A percentile compares a stretch with the other conserved stretches of the same genome.
phyloP scores from a whole-genome alignment of 2,329 filamentous ascomycete genomes.

The Dichotomopilus funicola region DNA sequence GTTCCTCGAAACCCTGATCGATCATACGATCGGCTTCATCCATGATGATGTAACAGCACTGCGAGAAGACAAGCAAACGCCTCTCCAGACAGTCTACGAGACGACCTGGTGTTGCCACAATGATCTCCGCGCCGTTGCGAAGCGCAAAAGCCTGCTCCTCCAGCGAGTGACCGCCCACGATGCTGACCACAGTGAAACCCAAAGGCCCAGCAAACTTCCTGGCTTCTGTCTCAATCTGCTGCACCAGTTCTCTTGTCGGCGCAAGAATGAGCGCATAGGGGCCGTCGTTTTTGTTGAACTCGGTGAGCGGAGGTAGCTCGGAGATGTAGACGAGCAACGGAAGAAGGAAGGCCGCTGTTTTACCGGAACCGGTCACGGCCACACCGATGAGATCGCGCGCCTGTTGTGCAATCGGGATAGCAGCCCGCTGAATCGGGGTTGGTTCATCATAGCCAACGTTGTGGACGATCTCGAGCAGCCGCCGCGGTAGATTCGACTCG shows the following conservation, averaged over 20 bases:
- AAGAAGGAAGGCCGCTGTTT: constrained; percentile 90
- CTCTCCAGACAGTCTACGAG: constrained; percentile 95
- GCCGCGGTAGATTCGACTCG: constrained; percentile 73
- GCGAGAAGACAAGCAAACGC: constrained; percentile 81
- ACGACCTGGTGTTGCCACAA: constrained; percentile 97
- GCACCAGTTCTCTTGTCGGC: constrained; percentile 91
- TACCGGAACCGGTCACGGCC: constrained; percentile 95
- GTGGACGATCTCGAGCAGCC: constrained; percentile 73
- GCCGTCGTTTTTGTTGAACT: constrained; percentile 84
- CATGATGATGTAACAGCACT: constrained; percentile 99
- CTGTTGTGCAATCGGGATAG: constrained; percentile 90
- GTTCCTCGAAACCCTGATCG: constrained; percentile 94
- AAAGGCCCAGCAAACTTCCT: constrained; percentile 85
- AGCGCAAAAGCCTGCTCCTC: constrained; percentile 90
- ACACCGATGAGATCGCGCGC: constrained; percentile 96
- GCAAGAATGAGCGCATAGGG: constrained; percentile 97
- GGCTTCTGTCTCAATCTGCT: constrained; percentile 93
- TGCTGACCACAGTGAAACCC: constrained; percentile 90
- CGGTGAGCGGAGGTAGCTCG: constrained; percentile 76
- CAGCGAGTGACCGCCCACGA: constrained; percentile 93
- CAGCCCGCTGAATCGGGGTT: constrained; percentile 83
- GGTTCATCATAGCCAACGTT: constrained; percentile 87
- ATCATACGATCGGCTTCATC: constrained; percentile 99
- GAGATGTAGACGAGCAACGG: constrained; percentile 93
- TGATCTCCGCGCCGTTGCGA: constrained; percentile 89